Percentiles rank a stretch among this genome's conserved stretches.
These are phyloP conservation scores for Boletus insuetus DNA, from an alignment of 768 basidiomycete genomes.

Conservation along the genomic window DNA sequence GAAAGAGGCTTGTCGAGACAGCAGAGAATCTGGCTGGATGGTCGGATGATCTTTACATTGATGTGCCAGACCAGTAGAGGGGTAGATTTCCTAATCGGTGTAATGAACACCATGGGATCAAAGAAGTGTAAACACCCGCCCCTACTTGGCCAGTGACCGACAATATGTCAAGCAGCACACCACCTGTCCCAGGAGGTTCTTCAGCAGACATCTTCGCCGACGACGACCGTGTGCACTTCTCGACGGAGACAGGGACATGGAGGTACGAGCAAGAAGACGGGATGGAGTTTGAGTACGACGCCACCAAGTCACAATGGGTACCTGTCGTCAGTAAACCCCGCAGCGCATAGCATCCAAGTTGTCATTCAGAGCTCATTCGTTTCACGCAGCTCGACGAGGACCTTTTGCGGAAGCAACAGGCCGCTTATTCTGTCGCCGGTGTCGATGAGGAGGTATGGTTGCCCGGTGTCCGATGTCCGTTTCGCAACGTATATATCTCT, in stretches of 20 bases:
- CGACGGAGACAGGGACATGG: conserved; percentile 75
- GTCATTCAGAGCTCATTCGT: neutral
- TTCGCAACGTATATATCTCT: conserved; percentile 23
- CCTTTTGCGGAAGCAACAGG: conserved; percentile 84
- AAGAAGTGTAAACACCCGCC: conserved; percentile 40
- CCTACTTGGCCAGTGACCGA: neutral
- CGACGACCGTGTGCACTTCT: conserved; percentile 82
- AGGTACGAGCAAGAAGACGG: conserved; percentile 88
- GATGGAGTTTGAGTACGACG: conserved; percentile 87
- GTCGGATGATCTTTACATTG: conserved; percentile 26
- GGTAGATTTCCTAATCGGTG: conserved; percentile 12
- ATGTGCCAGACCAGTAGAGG: neutral
- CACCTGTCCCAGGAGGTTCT: conserved; percentile 52
- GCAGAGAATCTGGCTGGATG: conserved; percentile 20
- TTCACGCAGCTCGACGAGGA: conserved; percentile 78
- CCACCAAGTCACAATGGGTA: conserved; percentile 73
- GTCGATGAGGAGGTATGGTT: conserved; percentile 88
- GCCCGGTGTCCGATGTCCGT: conserved; percentile 16
- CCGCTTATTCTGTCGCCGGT: conserved; percentile 87
- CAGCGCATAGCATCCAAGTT: neutral
- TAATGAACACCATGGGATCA: conserved; percentile 16
- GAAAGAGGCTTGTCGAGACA: conserved; percentile 17
- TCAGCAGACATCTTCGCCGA: conserved; percentile 63
- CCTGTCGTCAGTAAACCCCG: conserved; percentile 60
- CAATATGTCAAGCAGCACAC: conserved; percentile 33